These are phyloP conservation scores for Peronospora belbahrii DNA, from an alignment of 352 stramenopile genomes.

Conservation along the genomic window DNA sequence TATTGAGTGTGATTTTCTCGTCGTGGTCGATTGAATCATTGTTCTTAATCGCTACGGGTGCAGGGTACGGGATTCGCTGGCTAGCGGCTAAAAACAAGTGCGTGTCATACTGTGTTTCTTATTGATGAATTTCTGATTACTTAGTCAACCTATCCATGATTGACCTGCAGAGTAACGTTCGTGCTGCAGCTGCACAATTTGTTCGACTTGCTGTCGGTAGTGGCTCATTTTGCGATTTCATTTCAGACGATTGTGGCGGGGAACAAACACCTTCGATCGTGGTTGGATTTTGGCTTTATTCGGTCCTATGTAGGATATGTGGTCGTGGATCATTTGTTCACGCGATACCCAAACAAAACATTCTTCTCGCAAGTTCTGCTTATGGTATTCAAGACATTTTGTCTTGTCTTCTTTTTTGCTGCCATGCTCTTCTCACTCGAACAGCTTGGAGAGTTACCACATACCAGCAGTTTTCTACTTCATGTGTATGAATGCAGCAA, in stretches of 20 bases:
- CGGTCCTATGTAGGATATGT: slow-evolving; percentile 81
- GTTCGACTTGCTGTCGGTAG: slow-evolving; percentile 75
- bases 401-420: slow-evolving; percentile 77
- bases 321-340: slow-evolving; percentile 67
- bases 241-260: slow-evolving; percentile 59
- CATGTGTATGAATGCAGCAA: slow-evolving; percentile 82
- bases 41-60: slow-evolving; percentile 59
- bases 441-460: slow-evolving; percentile 70
- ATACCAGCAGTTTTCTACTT: slow-evolving; percentile 75
- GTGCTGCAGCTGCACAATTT: slow-evolving; percentile 59
- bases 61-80: slow-evolving; percentile 71
- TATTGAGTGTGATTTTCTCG: slow-evolving; percentile 60
- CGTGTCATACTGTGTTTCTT: slow-evolving; percentile 7
- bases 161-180: slow-evolving; percentile 38
- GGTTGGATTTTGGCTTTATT: slow-evolving; percentile 83
- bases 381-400: slow-evolving; percentile 68
- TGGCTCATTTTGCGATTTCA: slow-evolving; percentile 75
- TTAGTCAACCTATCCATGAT: neutral
- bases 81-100: slow-evolving; percentile 79
- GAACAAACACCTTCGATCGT: slow-evolving; percentile 52
- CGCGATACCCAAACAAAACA: slow-evolving; percentile 66
- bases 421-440: slow-evolving; percentile 81
- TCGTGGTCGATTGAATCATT: slow-evolving; percentile 78
- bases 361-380: slow-evolving; percentile 73
- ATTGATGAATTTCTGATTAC: neutral